A percentile compares a stretch with the other conserved stretches of the same genome.
These are phyloP conservation scores for Albatrellus sp. DNA, from an alignment of 1,284 basidiomycete genomes.

Conservation along the genomic window DNA sequence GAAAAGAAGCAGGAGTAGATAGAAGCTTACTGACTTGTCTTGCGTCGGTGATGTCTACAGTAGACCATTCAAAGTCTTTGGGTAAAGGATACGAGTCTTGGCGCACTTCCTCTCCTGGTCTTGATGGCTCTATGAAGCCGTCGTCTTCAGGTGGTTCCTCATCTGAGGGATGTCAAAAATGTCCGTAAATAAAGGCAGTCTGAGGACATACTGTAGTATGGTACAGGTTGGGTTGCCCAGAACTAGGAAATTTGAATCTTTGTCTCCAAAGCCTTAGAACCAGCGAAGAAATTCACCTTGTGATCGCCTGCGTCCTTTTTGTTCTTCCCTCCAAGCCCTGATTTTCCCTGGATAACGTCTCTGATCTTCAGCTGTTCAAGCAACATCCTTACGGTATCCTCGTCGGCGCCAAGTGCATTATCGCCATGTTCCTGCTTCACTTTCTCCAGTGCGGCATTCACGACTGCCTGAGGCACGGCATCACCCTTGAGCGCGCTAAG, in stretches of 20 bases:
- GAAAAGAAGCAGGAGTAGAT: conserved; percentile 1
- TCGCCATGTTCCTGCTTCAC: conserved; percentile 43
- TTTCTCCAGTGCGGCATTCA: conserved; percentile 45
- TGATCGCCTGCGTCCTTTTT: conserved; percentile 77
- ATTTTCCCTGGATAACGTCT: conserved; percentile 62
- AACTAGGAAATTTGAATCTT: conserved; percentile 40
- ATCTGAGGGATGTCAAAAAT: conserved; percentile 25
- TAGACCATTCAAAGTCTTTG: conserved; percentile 89
- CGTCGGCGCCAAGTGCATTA: conserved; percentile 36
- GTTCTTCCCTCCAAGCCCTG: conserved; percentile 54
- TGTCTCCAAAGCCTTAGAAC: not conserved
- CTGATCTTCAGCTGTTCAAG: conserved; percentile 61
- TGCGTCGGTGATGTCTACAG: conserved; percentile 70
- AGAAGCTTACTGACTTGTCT: conserved; percentile 39
- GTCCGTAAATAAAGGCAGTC: not conserved
- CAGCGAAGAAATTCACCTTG: conserved; percentile 43
- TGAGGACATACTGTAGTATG: conserved; percentile 52
- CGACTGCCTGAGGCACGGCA: conserved; percentile 44
- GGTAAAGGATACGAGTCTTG: conserved; percentile 85
- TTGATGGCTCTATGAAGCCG: conserved; percentile 83
- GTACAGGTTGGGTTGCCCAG: conserved; percentile 94
- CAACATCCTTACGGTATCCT: conserved; percentile 45
- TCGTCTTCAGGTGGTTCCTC: conserved; percentile 61
- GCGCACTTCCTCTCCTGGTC: conserved; percentile 67
- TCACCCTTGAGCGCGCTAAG: conserved; percentile 38